Conservation (phyloP, 495 filamentous ascomycete genomes). For the Talaromyces trachyspermus region DNA sequence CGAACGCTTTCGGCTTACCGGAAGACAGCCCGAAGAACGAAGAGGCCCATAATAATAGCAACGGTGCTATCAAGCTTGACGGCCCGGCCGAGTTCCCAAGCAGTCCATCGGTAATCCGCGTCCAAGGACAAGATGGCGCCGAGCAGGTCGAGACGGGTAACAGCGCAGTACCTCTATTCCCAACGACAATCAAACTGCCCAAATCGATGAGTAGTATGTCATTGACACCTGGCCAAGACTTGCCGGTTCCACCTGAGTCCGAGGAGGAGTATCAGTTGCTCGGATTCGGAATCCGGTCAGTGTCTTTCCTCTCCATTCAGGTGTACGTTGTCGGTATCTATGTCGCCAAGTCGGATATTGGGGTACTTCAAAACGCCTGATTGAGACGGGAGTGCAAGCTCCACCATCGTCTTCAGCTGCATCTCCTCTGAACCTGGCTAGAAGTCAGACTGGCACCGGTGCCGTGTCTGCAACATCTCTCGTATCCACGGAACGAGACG, state of each 20-base stretch:
- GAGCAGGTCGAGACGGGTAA: conserved; percentile 77
- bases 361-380: conserved; percentile 46
- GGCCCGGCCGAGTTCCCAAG: conserved; percentile 31
- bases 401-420: too few relatives aligned
- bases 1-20: conserved; percentile 30
- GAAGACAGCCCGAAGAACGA: conserved; percentile 11
- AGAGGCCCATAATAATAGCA: conserved; percentile 8
- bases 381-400: conserved; percentile 36
- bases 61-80: conserved; percentile 26
- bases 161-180: conserved; percentile 74
- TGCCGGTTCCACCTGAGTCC: conserved; percentile 13
- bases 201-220: conserved; percentile 26
- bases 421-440: too few relatives aligned
- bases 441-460: conserved; percentile 17
- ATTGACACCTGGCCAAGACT: conserved; percentile 32
- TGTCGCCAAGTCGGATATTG: conserved; percentile 70
- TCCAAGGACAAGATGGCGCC: conserved; percentile 47
- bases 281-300: conserved; percentile 79
- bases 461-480: conserved; percentile 67
- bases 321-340: conserved; percentile 95
- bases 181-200: conserved; percentile 59
- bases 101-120: conserved; percentile 30
- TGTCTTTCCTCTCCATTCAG: conserved; percentile 82
- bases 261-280: conserved; percentile 75
- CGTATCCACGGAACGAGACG: conserved; percentile 68